phyloP scores from a whole-genome alignment of 208 protist genomes.

The Trichomonas vaginalis region DNA sequence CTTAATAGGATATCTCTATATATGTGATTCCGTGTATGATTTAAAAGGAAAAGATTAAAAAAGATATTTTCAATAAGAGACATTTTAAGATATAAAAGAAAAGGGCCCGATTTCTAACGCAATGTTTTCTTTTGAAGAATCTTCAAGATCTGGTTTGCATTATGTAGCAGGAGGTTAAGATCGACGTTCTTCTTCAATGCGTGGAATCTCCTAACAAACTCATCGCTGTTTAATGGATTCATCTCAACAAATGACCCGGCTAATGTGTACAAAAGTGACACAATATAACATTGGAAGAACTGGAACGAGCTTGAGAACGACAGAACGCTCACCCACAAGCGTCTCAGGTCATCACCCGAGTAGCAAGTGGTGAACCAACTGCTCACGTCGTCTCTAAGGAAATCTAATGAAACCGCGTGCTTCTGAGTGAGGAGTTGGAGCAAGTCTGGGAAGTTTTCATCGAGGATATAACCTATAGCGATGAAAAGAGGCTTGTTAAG shows the following conservation, averaged over 20 bases:
- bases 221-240: neutral
- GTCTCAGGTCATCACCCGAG: neutral
- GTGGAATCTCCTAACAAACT: neutral
- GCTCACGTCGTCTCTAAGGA: neutral
- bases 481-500: neutral
- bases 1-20: too few species aligned
- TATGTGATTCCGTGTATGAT: too few species aligned
- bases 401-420: neutral
- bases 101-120: neutral
- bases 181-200: neutral
- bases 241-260: neutral
- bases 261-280: neutral
- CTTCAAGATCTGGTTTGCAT: neutral
- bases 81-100: neutral
- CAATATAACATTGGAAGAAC: conserved; percentile 14
- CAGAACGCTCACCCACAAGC: neutral
- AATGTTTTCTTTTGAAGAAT: neutral
- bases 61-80: neutral
- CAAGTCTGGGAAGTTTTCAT: neutral
- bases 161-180: neutral
- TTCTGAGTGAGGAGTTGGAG: neutral
- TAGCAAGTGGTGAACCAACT: conserved; percentile 5
- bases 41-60: neutral
- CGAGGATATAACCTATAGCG: neutral
- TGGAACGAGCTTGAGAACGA: neutral